Evolutionary conservation across 140 eudicot genomes (phyloP), one percentile per base, ranked within the genome.

Genomic region (Oenanthe javanica): DNA sequence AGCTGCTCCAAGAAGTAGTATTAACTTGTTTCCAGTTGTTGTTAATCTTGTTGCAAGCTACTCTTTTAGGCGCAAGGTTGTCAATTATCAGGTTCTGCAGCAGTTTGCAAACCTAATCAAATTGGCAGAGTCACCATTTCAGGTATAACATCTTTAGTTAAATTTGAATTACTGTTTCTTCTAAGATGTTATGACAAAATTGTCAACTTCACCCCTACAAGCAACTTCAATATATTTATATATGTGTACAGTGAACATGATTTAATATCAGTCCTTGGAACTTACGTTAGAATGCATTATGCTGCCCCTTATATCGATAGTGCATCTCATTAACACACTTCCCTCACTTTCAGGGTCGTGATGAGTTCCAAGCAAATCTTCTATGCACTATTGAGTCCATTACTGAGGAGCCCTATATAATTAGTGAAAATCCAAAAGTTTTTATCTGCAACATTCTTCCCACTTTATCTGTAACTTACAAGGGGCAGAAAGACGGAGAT

Each of bases 401-500:
- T 42, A 81, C 93, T 0, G 99, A 95, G 87, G 97, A 95, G 83
- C 84, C 88, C 27, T 79, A 94, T 43, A 77, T 89, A 76, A 84
- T 92, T 16, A 90, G 82, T 52, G 83, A 87, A 67, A 87, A 87
- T 79, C 86, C 87, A 9, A 51, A 70, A 67, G 73, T 82, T 63
- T 89, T 95, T 79, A 84, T 89, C 21, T 80, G 76, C 70, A 91
- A 92, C 71, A 86, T 92, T 77, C 97, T 95, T 70, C 96, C 97
- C 51, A 92, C 96, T 84, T 86, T 95, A 9, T 86, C 97, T 43
- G 84, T 89, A 77, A 72, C 90, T 15, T 94, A 95, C 86, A 88
- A 88, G 79, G 99, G 97, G 75, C 93, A 92, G 88, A 92, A 90
- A 90, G 98, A 95, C 15, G 99, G 95, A 66, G 95, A 95, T 77